phyloP scores from a whole-genome alignment of 139 green algal species.

The Tetraselmis striata region DNA sequence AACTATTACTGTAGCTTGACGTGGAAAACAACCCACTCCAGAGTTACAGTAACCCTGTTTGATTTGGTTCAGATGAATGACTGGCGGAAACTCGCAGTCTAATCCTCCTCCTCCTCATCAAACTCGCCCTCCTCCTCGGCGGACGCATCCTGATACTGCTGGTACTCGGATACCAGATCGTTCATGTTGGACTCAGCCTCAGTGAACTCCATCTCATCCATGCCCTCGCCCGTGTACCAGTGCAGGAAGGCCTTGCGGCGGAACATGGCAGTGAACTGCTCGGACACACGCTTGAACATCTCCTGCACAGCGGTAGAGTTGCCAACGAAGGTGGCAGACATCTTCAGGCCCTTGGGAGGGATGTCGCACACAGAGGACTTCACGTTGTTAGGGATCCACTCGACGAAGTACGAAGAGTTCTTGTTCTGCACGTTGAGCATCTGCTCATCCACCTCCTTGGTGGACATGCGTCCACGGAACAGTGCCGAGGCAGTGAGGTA shows the following conservation, averaged over 20 bases:
- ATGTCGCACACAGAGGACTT: constrained; percentile 96
- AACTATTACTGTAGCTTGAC: too few relatives aligned
- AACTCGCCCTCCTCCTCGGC: constrained; percentile 46
- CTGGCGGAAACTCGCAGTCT: too few relatives aligned
- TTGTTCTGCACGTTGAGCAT: constrained; percentile 99
- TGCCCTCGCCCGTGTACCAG: constrained; percentile 95
- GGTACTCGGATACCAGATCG: constrained; percentile 82
- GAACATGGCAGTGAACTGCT: constrained; percentile 98
- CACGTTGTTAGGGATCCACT: constrained; percentile 99
- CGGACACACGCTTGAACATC: constrained; percentile 88
- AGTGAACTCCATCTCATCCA: constrained; percentile 99
- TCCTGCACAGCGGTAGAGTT: constrained; percentile 94
- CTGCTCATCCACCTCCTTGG: constrained; percentile 90
- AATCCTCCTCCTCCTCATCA: constrained; percentile 27
- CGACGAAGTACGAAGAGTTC: constrained; percentile 94
- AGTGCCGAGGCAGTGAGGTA: constrained; percentile 88
- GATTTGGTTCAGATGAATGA: too few relatives aligned
- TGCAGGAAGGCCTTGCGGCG: constrained; percentile 94
- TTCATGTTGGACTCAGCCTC: constrained; percentile 92
- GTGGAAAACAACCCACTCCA: too few relatives aligned
- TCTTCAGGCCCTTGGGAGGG: constrained; percentile 91
- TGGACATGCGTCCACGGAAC: constrained; percentile 80
- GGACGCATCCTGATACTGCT: constrained; percentile 78
- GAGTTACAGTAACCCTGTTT: too few relatives aligned
- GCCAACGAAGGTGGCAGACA: constrained; percentile 91